Evolutionary conservation across 2,329 filamentous ascomycete species (phyloP), one percentile per base, ranked within the genome.

Genomic region (Penicillium aurantiogriseum): DNA sequence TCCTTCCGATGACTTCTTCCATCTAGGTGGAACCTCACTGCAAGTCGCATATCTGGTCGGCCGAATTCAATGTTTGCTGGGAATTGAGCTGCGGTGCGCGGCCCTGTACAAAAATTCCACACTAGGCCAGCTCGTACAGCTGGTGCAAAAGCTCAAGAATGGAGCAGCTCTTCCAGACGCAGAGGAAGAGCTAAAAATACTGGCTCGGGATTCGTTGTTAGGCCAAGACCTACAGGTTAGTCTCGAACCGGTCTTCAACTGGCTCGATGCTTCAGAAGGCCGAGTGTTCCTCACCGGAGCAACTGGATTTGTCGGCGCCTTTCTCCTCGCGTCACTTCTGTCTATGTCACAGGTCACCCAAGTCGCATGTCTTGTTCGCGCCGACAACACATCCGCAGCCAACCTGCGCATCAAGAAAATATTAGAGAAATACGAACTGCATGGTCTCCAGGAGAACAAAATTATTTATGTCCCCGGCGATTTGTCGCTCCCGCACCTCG

Each of bases 251-350:
- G 15, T 33, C 5, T 2, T 38, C 21, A 31, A 59, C n/a, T 59
- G 57, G 57, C 9, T 21, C 6, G 15, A 15, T 0, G 33, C 49
- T 17, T 8, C 33, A 21, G 59, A 59, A 36, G 59, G 59, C 9
- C 19, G 33, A 5, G 21, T 61, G 1, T 52, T 61, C n/a, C 11
- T 61, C 1, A 58, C 56, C 3, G 58, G 56, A 3, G 58, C 51
- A 2, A 58, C 58, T 7, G 58, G 58, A 2, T 61, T 61, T 17
- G 31, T 58, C 3, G 56, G 55, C 15, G 43, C 58, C 5, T 59
- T 56, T 8, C 6, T 56, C 5, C 40, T 61, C 8, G 33, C 27
- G 4, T 15, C 21, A 23, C 29, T 61, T 1, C 38, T 58, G 1
- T 5, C 17, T 3, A n/a, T 54, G 23, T 49, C 51, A 1, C 2